A percentile compares a stretch with the other conserved stretches of the same genome.
These are phyloP conservation scores for Galium porrigens DNA, from an alignment of 305 asterid species.

Conservation along the genomic window DNA sequence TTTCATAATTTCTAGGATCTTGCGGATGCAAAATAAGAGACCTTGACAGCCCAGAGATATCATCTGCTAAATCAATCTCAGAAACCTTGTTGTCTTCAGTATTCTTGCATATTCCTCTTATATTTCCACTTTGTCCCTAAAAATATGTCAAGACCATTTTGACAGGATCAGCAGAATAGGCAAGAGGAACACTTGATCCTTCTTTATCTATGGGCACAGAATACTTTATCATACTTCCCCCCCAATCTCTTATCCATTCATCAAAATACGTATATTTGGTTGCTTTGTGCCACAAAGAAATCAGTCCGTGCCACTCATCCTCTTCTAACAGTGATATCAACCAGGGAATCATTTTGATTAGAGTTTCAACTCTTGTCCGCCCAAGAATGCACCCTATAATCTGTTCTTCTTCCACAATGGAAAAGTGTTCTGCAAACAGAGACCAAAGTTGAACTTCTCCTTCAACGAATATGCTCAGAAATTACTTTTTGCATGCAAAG, in stretches of 20 bases:
- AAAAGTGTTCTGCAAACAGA: slow-evolving; percentile 46
- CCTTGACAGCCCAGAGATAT: slow-evolving; percentile 18
- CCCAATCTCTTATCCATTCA: slow-evolving; percentile 84
- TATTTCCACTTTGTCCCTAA: slow-evolving; percentile 25
- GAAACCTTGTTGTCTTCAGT: slow-evolving; percentile 19
- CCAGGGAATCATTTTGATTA: slow-evolving; percentile 71
- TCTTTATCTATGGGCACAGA: slow-evolving; percentile 26
- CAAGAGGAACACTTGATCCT: slow-evolving; percentile 27
- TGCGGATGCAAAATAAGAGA: slow-evolving; percentile 22
- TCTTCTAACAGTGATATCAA: slow-evolving; percentile 46
- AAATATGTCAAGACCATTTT: slow-evolving; percentile 53
- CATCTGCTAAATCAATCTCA: slow-evolving; percentile 16
- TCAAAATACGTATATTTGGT: slow-evolving; percentile 50
- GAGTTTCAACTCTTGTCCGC: slow-evolving; percentile 40
- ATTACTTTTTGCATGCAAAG: slow-evolving; percentile 52
- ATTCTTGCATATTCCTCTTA: slow-evolving; percentile 19
- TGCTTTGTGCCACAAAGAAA: slow-evolving; percentile 52
- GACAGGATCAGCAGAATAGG: slow-evolving; percentile 37
- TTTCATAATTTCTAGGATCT: slow-evolving; percentile 21
- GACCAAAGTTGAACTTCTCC: slow-evolving; percentile 70
- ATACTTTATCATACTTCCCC: slow-evolving; percentile 51
- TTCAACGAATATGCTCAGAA: slow-evolving; percentile 47
- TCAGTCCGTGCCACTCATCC: slow-evolving; percentile 42
- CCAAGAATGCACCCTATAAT: slow-evolving; percentile 71
- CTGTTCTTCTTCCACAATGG: slow-evolving; percentile 66